A percentile compares a stretch with the other conserved stretches of the same genome.
Conservation (phyloP, 169 alveolate species). For the Eimeria necatrix region DNA sequence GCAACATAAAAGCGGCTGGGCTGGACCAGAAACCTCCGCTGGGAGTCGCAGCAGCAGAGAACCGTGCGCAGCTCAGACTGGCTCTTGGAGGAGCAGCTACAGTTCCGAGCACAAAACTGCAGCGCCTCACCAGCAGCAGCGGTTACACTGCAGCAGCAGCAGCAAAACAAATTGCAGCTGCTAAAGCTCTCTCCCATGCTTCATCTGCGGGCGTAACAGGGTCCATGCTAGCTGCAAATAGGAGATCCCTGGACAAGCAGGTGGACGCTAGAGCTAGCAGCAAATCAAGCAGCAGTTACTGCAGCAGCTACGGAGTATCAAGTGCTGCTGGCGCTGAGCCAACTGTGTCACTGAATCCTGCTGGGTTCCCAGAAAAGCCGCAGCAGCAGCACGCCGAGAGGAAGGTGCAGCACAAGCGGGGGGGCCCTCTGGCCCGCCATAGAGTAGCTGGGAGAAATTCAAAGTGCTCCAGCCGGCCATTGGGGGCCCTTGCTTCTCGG, state of each 20-base stretch:
- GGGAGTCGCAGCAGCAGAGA: neutral
- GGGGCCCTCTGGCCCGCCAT: too few species aligned
- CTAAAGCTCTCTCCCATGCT: too few species aligned
- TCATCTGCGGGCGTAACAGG: too few species aligned
- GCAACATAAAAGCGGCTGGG: constrained; percentile 1
- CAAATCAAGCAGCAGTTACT: neutral
- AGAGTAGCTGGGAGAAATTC: too few species aligned
- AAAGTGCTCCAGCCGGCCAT: too few species aligned
- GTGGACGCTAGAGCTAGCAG: neutral
- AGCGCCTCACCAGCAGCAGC: too few species aligned
- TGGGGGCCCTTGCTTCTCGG: too few species aligned
- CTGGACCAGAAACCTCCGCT: neutral
- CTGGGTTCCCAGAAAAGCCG: neutral
- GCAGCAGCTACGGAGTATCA: neutral
- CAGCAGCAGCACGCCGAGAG: neutral
- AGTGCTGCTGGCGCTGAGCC: neutral
- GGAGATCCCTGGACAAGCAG: neutral
- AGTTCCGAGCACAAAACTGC: too few species aligned
- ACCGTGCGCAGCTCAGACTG: too few species aligned
- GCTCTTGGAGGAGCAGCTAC: too few species aligned
- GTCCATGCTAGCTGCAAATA: neutral
- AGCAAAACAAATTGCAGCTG: neutral
- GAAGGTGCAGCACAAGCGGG: neutral
- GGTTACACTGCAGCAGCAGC: neutral
- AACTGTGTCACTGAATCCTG: neutral